Conservation (phyloP, 345 rosid genomes). For the Geranium rotundifolium region DNA sequence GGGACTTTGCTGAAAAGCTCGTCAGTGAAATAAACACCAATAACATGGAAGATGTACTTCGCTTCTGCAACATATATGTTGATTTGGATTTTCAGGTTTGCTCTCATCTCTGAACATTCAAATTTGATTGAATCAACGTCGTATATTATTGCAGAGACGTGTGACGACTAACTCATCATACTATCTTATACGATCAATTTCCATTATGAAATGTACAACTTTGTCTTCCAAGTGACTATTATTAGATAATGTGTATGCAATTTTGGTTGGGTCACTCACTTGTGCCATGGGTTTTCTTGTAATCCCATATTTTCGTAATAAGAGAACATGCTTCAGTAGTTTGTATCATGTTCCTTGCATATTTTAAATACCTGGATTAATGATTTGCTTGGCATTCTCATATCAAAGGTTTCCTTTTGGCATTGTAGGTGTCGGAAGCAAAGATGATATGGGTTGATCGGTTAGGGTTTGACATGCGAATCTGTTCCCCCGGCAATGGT, state of each 20-base stretch:
- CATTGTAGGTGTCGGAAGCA: conserved; percentile 56
- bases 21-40: conserved; percentile 58
- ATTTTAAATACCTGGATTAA: too few species aligned
- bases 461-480: conserved; percentile 70
- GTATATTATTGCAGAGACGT: too few species aligned
- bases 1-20: conserved; percentile 59
- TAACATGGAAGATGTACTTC: conserved; percentile 59
- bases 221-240: too few species aligned
- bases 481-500: conserved; percentile 41
- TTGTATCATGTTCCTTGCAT: too few species aligned
- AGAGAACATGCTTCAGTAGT: not conserved
- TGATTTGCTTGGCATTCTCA: not conserved
- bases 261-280: too few species aligned
- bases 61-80: conserved; percentile 72
- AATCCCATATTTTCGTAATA: not conserved
- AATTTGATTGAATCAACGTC: not conserved
- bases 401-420: conserved; percentile 5
- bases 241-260: too few species aligned
- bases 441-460: conserved; percentile 88
- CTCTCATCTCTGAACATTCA: not conserved
- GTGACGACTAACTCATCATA: too few species aligned
- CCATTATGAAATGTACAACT: too few species aligned
- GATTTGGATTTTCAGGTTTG: conserved; percentile 74
- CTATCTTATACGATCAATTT: too few species aligned
- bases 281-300: too few species aligned